Percentiles rank a stretch among this genome's conserved stretches.
phyloP scores from a whole-genome alignment of 129 eudicot genomes.

The Tanacetum coccineum region DNA sequence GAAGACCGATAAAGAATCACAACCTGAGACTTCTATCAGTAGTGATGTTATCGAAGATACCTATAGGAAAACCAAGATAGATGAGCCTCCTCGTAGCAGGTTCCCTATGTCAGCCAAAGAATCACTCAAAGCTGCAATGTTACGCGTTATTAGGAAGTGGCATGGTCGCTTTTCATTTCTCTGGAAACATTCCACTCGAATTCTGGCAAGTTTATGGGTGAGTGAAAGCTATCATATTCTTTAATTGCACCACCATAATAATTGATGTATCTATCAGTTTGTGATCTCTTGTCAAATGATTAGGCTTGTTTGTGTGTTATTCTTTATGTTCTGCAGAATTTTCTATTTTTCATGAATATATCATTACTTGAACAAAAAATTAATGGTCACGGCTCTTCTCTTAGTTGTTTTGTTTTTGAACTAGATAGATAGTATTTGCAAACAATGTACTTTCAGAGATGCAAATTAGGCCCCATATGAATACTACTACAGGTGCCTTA shows the following conservation, averaged over 20 bases:
- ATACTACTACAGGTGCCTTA: neutral
- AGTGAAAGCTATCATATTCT: slow-evolving; percentile 27
- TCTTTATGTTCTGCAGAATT: neutral
- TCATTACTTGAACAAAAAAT: neutral
- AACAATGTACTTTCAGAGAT: neutral
- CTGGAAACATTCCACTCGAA: slow-evolving; percentile 58
- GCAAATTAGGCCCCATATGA: no score
- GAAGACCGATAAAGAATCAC: slow-evolving; percentile 53
- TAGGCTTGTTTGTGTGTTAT: neutral
- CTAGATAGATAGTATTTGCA: neutral
- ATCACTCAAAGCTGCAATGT: slow-evolving; percentile 61
- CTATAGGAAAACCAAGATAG: slow-evolving; percentile 42
- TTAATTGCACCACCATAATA: neutral
- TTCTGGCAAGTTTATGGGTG: slow-evolving; percentile 82
- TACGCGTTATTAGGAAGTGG: slow-evolving; percentile 67
- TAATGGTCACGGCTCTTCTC: no score
- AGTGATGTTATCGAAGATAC: slow-evolving; percentile 39
- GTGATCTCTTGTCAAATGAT: neutral
- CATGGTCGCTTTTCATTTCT: slow-evolving; percentile 70
- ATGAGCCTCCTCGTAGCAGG: slow-evolving; percentile 44
- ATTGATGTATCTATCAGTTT: neutral
- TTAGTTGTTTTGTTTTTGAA: neutral
- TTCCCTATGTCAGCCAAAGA: slow-evolving; percentile 59
- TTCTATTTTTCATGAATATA: neutral
- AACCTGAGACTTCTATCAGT: slow-evolving; percentile 41